These are phyloP conservation scores for Calonectria ilicicola DNA, from an alignment of 2,329 filamentous ascomycete species.

Conservation along the genomic window DNA sequence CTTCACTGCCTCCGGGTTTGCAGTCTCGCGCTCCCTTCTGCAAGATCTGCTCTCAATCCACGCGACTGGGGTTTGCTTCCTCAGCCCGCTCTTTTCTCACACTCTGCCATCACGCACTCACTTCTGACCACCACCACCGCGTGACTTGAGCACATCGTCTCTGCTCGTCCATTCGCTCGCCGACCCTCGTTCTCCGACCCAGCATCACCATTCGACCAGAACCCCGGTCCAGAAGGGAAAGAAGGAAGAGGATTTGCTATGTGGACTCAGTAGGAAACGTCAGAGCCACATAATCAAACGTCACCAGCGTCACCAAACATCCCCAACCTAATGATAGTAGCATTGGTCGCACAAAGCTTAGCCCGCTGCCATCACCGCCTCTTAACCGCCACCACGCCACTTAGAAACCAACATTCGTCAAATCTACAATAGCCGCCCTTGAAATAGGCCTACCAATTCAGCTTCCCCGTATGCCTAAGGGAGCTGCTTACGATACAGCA, in stretches of 20 bases:
- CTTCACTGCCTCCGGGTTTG: not conserved
- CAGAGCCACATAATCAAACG: not conserved
- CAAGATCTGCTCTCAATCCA: not conserved
- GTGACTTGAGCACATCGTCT: not conserved
- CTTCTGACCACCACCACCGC: slow-evolving; percentile 5
- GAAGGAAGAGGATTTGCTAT: slow-evolving; percentile 8
- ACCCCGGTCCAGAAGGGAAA: not conserved
- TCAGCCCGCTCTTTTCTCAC: slow-evolving; percentile 1
- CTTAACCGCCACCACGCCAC: not conserved
- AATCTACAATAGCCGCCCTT: not conserved
- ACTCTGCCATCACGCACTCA: not conserved
- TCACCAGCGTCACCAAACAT: not conserved
- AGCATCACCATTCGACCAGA: not conserved
- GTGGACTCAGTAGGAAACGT: not conserved
- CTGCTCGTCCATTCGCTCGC: not conserved
- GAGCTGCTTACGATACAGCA: slow-evolving; percentile 1
- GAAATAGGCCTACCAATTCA: not conserved
- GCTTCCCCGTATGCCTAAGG: not conserved
- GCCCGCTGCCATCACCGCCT: not conserved
- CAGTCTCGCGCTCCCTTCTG: not conserved
- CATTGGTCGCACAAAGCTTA: not conserved
- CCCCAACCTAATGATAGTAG: not conserved
- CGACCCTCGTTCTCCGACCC: not conserved
- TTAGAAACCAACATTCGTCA: not conserved
- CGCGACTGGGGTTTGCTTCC: not conserved